Evolutionary conservation across 805 yeast species (phyloP).

Genomic region (Zygotorulaspora sp.): DNA sequence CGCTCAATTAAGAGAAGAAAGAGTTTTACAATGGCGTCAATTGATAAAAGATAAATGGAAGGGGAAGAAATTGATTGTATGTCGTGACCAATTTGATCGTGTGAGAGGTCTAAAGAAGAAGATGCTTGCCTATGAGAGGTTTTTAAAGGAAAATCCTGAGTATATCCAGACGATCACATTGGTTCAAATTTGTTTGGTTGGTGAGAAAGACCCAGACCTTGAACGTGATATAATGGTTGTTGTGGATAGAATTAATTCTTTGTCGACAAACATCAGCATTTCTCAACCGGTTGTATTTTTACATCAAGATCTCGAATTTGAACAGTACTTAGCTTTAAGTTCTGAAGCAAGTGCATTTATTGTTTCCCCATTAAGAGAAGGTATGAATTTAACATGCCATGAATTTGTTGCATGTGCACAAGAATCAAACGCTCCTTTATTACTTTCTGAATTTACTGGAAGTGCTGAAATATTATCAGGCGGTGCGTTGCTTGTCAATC

Average conservation of each 20-base stretch:
- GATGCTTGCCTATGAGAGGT: slow-evolving; percentile 77
- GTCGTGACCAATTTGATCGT: slow-evolving; percentile 83
- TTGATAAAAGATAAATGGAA: slow-evolving; percentile 77
- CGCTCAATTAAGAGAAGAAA: slow-evolving; percentile 42
- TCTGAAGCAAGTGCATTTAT: slow-evolving; percentile 83
- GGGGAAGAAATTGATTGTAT: slow-evolving; percentile 63
- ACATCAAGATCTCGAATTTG: slow-evolving; percentile 84
- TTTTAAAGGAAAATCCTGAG: slow-evolving; percentile 67
- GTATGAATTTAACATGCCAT: slow-evolving; percentile 94
- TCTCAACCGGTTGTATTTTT: slow-evolving; percentile 81
- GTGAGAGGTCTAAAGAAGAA: slow-evolving; percentile 88
- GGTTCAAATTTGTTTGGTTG: slow-evolving; percentile 75
- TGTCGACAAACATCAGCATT: slow-evolving; percentile 64
- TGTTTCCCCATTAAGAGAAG: slow-evolving; percentile 91
- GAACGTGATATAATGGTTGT: slow-evolving; percentile 71
- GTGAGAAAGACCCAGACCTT: slow-evolving; percentile 52
- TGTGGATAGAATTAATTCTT: slow-evolving; percentile 80
- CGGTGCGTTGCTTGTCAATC: slow-evolving; percentile 78
- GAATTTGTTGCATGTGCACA: slow-evolving; percentile 79
- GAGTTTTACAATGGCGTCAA: slow-evolving; percentile 60
- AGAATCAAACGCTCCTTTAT: slow-evolving; percentile 70
- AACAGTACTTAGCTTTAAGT: slow-evolving; percentile 81
- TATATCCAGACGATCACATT: slow-evolving; percentile 65
- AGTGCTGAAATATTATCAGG: slow-evolving; percentile 72
- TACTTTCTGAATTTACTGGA: slow-evolving; percentile 91